Base-by-base conservation (phyloP, 1,284 basidiomycete genomes). In the Cerioporus squamosus region DNA sequence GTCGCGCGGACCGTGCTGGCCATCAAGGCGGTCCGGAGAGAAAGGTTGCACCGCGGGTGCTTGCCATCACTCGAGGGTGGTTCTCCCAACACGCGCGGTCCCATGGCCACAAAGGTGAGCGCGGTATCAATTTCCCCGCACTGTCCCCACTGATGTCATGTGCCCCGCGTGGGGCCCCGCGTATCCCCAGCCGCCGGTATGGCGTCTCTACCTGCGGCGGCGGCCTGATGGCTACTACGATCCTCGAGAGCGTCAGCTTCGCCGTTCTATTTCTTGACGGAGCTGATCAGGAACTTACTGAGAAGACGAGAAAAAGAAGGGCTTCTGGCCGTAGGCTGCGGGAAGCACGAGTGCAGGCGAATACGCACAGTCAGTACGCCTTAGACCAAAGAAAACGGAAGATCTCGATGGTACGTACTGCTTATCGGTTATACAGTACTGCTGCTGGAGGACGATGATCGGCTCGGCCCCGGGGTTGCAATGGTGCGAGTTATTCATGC, bases 1-100 rank as follows among this genome's bases (percentile, higher is more conserved):
- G 36, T 44, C 20, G 9, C 5, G 49, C 62, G 59, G 59, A 15
- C 59, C 62, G 62, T 22, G 45, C 24, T 12, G 10, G 29, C 36
- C 44, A 61, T 57, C 49, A 59, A 14, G 6, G 42, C 62, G 62
- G 62, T 46, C 62, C 62, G 62, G 59, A 29, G 12, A 23, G 15
- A 23, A 31, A 22, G n/a, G n/a, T n/a, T n/a, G n/a, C n/a, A n/a
- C n/a, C n/a, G n/a, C 44, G 33, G 8, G 38, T 44, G 36, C 8
- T 36, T 53, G 51, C 50, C 51, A 51, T 53, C 48, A 58, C n/a
- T 47, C 39, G 24, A 18, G 29, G 46, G 23, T 23, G 40, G 14
- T 44, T 33, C 36, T 38, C 10, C n/a, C 18, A 20, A 9, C 20
- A 2, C 7, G 42, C 43, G 55, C 31, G 56, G 51, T 55, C 62